A percentile compares a stretch with the other conserved stretches of the same genome.
These are phyloP conservation scores for Balansia obtecta DNA, from an alignment of 2,329 filamentous ascomycete genomes.

Conservation along the genomic window DNA sequence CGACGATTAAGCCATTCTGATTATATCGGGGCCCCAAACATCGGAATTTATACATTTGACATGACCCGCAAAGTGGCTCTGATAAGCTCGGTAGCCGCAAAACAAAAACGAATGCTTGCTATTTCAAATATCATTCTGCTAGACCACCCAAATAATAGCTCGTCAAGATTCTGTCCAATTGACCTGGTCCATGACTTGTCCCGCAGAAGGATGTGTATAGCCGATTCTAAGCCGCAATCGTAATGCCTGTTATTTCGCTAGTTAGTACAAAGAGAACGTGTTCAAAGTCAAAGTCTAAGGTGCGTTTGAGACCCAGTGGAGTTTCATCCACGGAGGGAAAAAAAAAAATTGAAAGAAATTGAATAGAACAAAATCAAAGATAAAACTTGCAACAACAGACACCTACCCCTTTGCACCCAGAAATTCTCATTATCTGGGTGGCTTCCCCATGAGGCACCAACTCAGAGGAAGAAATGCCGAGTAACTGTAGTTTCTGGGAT, in stretches of 20 bases:
- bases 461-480: constrained; percentile 75
- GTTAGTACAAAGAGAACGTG: not conserved
- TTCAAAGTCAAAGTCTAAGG: not conserved
- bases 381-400: no score
- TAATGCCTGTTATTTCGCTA: constrained; percentile 47
- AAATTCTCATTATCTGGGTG: constrained; percentile 81
- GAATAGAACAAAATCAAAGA: not conserved
- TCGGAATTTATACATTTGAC: no score
- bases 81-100: no score
- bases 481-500: constrained; percentile 83
- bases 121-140: not conserved
- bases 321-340: not conserved
- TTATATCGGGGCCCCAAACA: no score
- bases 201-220: constrained; percentile 58
- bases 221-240: constrained; percentile 76
- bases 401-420: constrained; percentile 80
- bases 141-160: not conserved
- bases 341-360: not conserved
- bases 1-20: no score
- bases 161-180: constrained; percentile 79
- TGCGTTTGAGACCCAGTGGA: no score
- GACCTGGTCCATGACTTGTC: constrained; percentile 76
- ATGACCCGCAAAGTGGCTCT: no score
- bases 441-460: constrained; percentile 69
- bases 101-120: no score